Evolutionary conservation across 140 eudicot species (phyloP), one percentile per base, ranked within the genome.

Genomic region (Anethum foeniculum): DNA sequence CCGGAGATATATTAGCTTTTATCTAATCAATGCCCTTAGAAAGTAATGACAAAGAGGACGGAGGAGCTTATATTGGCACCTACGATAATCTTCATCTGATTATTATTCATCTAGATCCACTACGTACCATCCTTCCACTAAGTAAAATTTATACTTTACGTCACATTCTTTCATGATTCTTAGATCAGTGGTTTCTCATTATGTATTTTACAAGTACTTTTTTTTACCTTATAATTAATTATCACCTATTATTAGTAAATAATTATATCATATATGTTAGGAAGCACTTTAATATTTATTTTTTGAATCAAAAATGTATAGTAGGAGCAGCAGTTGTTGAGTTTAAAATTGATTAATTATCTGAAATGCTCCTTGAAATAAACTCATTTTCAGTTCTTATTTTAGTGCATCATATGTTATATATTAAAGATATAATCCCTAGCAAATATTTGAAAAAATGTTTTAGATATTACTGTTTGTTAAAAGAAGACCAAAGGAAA

Each of bases 11-110:
- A 80, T 82, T 23, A 81, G 78, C 89, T 85, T 82, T 72, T 80
- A 74, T 76, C 80, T 84, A 82, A 81, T 83, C 86, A 84, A 88
- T 85, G 6, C 69, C 84, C 84, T 46, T 86, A 34, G 83, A 85
- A 90, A 90, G 87, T 79, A 84, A 88, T 88, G 89, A 90, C 92
- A 90, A 81, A 88, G 90, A 86, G 86, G 84, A 90, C 85, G 86
- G 84, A 90, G 86, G 86, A 86, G 88, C 79, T 81, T 83, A 71
- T 54, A 84, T 84, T 84, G 84, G 51, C 84, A 81, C 39, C 71
- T 15, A 83, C 28, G 38, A 89, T 87, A 71, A 82, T 83, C 79
- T 80, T 75, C 80, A 84, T 85, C 77, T 81, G 82, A 49, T 80
- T 71, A 82, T 67, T 76, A 86, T 90, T 76, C 86, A 82, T 79